phyloP scores from a whole-genome alignment of 1,284 basidiomycete species.

The Meira miltonrushii region DNA sequence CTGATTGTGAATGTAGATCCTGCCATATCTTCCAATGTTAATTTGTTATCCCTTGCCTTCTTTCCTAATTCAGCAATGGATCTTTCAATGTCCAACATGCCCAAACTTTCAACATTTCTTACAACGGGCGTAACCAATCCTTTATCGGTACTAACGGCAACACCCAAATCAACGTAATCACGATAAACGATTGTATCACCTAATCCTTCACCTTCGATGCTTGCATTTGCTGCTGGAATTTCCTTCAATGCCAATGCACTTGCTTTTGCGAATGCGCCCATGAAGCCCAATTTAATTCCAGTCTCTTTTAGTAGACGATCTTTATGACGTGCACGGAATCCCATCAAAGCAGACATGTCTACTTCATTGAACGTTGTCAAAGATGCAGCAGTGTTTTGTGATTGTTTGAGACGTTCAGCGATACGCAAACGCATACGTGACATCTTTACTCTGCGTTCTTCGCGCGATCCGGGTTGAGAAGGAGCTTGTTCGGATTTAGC shows the following conservation, averaged over 20 bases:
- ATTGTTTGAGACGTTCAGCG: slow-evolving; percentile 94
- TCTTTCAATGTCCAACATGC: slow-evolving; percentile 84
- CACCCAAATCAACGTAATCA: slow-evolving; percentile 64
- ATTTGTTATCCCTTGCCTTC: slow-evolving; percentile 89
- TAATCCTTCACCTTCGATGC: slow-evolving; percentile 64
- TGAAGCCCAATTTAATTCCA: slow-evolving; percentile 96
- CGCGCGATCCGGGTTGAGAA: slow-evolving; percentile 57
- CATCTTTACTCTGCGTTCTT: slow-evolving; percentile 72
- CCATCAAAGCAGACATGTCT: slow-evolving; percentile 93
- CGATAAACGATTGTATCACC: slow-evolving; percentile 91
- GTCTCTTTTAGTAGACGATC: slow-evolving; percentile 84
- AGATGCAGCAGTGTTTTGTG: slow-evolving; percentile 93
- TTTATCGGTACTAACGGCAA: slow-evolving; percentile 95
- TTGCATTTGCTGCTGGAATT: slow-evolving; percentile 89
- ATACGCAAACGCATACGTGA: slow-evolving; percentile 83
- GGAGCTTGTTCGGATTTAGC: slow-evolving; percentile 2
- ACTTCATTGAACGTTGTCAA: slow-evolving; percentile 99
- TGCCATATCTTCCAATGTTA: slow-evolving; percentile 77
- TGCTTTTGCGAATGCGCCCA: slow-evolving; percentile 93
- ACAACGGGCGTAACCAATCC: slow-evolving; percentile 95
- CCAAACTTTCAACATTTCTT: slow-evolving; percentile 80
- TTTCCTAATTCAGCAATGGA: slow-evolving; percentile 84
- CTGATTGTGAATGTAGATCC: slow-evolving; percentile 98
- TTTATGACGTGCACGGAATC: slow-evolving; percentile 92
- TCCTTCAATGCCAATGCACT: slow-evolving; percentile 79